phyloP scores from a whole-genome alignment of 495 filamentous ascomycete genomes.

The Talaromyces trachyspermus region DNA sequence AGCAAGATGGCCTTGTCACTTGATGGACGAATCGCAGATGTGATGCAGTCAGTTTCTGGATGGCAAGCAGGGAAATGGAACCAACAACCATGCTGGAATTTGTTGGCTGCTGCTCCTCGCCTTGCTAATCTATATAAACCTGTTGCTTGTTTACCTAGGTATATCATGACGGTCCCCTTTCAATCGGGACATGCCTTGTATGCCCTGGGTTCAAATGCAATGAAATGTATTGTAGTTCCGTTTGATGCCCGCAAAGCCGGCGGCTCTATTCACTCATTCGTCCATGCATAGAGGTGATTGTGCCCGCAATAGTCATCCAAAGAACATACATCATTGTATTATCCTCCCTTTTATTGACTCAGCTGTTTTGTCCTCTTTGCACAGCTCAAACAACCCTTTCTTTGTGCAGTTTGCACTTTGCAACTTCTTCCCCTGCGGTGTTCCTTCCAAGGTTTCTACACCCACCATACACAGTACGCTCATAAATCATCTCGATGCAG shows the following conservation, averaged over 20 bases:
- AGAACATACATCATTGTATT: no score
- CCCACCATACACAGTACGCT: no score
- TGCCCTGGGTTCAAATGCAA: background rate
- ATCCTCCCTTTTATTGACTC: no score
- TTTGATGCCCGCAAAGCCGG: background rate
- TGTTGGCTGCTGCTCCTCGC: no score
- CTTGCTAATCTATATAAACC: no score
- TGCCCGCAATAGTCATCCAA: no score
- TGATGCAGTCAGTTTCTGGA: conserved; percentile 6
- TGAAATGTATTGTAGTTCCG: background rate
- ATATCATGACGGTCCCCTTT: background rate
- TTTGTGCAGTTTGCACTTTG: background rate
- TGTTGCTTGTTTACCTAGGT: no score
- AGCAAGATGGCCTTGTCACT: conserved; percentile 7
- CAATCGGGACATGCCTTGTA: background rate
- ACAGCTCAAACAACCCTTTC: background rate
- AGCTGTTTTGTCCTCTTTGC: conserved; percentile 1
- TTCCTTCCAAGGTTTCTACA: no score
- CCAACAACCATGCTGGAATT: background rate
- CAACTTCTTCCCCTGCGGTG: no score
- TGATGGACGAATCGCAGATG: conserved; percentile 4
- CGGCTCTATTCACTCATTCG: background rate
- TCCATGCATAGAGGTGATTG: no score
- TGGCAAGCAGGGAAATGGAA: background rate
- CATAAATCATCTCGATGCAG: no score